These are phyloP conservation scores for Acanthamoeba culbertsoni DNA, from an alignment of 208 protist genomes.

Conservation along the genomic window DNA sequence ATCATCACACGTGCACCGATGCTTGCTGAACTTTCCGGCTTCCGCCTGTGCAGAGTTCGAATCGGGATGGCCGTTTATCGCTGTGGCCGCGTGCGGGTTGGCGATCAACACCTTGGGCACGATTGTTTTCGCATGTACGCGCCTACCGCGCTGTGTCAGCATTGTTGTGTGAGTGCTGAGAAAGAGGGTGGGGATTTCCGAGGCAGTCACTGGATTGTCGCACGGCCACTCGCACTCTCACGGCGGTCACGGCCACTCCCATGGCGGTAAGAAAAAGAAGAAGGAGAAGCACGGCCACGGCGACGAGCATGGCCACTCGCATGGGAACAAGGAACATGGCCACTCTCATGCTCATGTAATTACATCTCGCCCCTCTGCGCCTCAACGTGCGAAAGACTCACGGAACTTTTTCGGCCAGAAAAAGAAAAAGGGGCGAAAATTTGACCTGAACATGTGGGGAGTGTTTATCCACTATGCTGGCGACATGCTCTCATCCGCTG, in stretches of 20 bases:
- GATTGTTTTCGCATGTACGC: constrained; percentile 72
- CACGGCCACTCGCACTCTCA: constrained; percentile 66
- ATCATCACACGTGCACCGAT: not conserved
- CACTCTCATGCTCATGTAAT: constrained; percentile 16
- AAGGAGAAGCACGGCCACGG: constrained; percentile 63
- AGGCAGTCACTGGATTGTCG: not conserved
- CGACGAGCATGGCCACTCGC: constrained; percentile 34
- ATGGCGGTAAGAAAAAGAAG: constrained; percentile 62
- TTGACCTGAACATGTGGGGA: constrained; percentile 78
- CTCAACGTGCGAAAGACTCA: too few species aligned
- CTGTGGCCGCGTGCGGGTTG: constrained; percentile 75
- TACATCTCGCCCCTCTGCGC: too few species aligned
- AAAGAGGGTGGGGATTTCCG: not conserved
- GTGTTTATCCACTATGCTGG: constrained; percentile 83
- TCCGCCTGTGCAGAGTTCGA: constrained; percentile 37
- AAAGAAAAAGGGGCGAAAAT: constrained; percentile 45
- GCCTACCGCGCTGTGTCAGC: not conserved
- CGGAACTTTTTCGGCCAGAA: not conserved
- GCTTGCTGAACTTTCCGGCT: not conserved
- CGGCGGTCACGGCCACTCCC: constrained; percentile 72
- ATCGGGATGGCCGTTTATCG: constrained; percentile 71
- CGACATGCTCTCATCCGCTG: constrained; percentile 80
- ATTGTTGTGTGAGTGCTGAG: not conserved
- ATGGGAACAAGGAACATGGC: constrained; percentile 37
- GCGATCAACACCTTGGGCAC: constrained; percentile 79